Evolutionary conservation across 2,329 filamentous ascomycete species (phyloP).

Genomic region (Pseudogymnoascus destructans): DNA sequence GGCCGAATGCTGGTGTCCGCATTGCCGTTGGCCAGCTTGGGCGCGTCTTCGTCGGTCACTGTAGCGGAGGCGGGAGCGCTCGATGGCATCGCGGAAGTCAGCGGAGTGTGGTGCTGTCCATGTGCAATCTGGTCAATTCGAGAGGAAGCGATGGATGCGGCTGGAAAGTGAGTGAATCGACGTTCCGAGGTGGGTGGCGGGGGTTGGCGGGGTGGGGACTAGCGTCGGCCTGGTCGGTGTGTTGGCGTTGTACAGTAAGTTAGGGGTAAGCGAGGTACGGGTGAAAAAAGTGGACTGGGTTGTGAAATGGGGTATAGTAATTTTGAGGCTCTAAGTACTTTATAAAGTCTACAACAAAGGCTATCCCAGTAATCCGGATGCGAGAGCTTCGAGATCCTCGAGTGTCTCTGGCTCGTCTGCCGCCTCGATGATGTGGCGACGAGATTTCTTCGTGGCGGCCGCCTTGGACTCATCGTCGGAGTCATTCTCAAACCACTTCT

Average conservation of each 20-base stretch:
- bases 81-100: constrained; percentile 7
- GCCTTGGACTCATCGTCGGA: constrained; percentile 34
- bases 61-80: constrained; percentile 1
- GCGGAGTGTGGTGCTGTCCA: not conserved
- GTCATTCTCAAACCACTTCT: constrained; percentile 70
- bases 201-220: constrained; percentile 1
- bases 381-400: constrained; percentile 66
- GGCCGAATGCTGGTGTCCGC: constrained; percentile 16
- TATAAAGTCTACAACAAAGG: constrained; percentile 3
- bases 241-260: not conserved
- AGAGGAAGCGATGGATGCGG: not conserved
- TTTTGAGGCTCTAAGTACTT: constrained; percentile 5
- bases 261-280: constrained; percentile 6
- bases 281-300: not conserved
- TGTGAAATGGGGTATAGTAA: constrained; percentile 5
- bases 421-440: constrained; percentile 44
- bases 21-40: constrained; percentile 7
- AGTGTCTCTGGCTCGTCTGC: constrained; percentile 62
- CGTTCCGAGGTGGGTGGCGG: constrained; percentile 1
- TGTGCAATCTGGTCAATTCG: not conserved
- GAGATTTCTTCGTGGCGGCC: constrained; percentile 27
- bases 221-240: not conserved
- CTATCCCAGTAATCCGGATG: constrained; percentile 52
- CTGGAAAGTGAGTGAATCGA: not conserved
- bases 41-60: not conserved